Percentiles rank a stretch among this genome's conserved stretches.
These are phyloP conservation scores for Acanthamoeba culbertsoni DNA, from an alignment of 208 protist species.

Conservation along the genomic window DNA sequence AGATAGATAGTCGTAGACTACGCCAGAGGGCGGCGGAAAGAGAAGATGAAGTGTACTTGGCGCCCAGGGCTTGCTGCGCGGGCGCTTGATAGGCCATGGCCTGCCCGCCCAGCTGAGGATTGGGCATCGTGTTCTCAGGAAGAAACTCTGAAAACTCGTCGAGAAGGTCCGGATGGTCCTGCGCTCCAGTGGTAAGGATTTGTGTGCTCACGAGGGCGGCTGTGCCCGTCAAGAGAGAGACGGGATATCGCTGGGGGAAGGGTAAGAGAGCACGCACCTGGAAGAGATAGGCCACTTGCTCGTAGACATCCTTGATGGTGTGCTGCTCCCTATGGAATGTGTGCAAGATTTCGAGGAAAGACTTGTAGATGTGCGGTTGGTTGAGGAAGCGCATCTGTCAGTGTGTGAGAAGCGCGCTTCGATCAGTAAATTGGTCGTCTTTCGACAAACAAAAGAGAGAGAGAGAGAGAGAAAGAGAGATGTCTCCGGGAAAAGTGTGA, in stretches of 20 bases:
- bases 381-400: constrained; percentile 73
- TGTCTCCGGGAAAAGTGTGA: no score
- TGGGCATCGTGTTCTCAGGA: constrained; percentile 68
- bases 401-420: background rate
- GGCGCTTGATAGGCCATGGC: background rate
- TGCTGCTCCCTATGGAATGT: constrained; percentile 86
- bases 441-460: background rate
- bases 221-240: no score
- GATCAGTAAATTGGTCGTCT: background rate
- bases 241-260: no score
- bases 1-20: no score
- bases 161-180: constrained; percentile 81
- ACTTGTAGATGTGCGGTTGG: constrained; percentile 83
- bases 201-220: no score
- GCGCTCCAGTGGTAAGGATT: no score
- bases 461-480: background rate
- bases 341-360: constrained; percentile 88
- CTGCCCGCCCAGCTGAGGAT: background rate
- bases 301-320: constrained; percentile 84
- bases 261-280: background rate
- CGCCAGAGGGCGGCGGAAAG: no score
- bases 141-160: constrained; percentile 87
- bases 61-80: no score
- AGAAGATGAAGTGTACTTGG: background rate
- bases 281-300: constrained; percentile 84